These are phyloP conservation scores for Voacanga thouarsii DNA, from an alignment of 257 asterid species.

Conservation along the genomic window DNA sequence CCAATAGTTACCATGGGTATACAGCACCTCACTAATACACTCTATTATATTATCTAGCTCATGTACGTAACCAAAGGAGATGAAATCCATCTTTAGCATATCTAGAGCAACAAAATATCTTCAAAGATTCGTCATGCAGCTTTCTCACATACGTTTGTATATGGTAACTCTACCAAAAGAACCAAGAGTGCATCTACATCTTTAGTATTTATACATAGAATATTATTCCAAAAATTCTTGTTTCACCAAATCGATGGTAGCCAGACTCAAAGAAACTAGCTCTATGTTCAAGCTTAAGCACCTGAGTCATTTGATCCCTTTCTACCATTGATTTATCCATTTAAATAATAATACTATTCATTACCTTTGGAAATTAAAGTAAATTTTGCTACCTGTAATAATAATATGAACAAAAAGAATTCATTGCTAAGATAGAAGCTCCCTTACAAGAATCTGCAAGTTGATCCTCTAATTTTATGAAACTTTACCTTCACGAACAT, in stretches of 20 bases:
- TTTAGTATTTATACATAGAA: not conserved
- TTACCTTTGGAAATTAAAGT: not conserved
- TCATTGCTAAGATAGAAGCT: not conserved
- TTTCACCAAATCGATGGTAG: not conserved
- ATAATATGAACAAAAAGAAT: not conserved
- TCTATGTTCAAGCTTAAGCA: not conserved
- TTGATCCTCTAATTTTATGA: not conserved
- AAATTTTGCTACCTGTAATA: not conserved
- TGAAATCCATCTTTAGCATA: not conserved
- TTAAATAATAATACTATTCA: too few relatives aligned
- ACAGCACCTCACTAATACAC: not conserved
- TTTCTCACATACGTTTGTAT: too few relatives aligned
- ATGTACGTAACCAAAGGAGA: not conserved
- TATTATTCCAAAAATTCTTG: not conserved
- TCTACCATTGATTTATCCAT: not conserved
- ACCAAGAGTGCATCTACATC: not conserved
- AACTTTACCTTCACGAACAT: slow-evolving; percentile 77
- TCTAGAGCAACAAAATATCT: not conserved
- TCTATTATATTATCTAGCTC: not conserved
- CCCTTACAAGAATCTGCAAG: not conserved
- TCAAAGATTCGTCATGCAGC: too few relatives aligned
- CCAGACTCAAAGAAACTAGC: not conserved
- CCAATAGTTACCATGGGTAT: not conserved
- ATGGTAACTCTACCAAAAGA: not conserved
- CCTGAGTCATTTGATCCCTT: not conserved